Evolutionary conservation across 441 rosid genomes (phyloP).

Genomic region (Syzygium syzygioides): DNA sequence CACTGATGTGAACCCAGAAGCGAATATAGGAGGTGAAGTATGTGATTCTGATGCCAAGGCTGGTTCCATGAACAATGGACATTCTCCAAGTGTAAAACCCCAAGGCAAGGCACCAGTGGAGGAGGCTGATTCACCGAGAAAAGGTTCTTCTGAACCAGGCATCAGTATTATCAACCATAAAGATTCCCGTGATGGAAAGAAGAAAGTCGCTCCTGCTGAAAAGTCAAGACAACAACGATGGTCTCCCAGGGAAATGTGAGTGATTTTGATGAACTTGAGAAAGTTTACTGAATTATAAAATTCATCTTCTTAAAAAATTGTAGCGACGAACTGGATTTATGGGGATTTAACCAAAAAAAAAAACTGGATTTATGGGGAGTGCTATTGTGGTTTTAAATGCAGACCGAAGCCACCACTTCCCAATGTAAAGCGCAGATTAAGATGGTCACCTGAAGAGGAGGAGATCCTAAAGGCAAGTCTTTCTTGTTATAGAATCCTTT

Average conservation of each 20-base stretch:
- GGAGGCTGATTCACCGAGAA: constrained; percentile 1
- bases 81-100: background rate
- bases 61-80: background rate
- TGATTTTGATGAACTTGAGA: background rate
- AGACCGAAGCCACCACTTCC: constrained; percentile 9
- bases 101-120: background rate
- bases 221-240: background rate
- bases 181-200: background rate
- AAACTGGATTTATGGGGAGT: background rate
- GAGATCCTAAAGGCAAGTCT: constrained; percentile 39
- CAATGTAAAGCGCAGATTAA: constrained; percentile 30
- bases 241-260: constrained; percentile 16
- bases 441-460: constrained; percentile 56
- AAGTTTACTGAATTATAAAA: background rate
- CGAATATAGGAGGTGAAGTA: background rate
- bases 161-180: background rate
- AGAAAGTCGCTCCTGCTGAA: background rate
- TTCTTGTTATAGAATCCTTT: background rate
- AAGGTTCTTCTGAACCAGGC: constrained; percentile 8
- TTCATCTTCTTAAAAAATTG: background rate
- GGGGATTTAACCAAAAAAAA: background rate
- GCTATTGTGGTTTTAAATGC: background rate
- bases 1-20: background rate
- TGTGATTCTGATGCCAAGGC: constrained; percentile 7
- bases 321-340: background rate